Conservation (phyloP, 1,284 basidiomycete species). For the Rhodofomes roseus region DNA sequence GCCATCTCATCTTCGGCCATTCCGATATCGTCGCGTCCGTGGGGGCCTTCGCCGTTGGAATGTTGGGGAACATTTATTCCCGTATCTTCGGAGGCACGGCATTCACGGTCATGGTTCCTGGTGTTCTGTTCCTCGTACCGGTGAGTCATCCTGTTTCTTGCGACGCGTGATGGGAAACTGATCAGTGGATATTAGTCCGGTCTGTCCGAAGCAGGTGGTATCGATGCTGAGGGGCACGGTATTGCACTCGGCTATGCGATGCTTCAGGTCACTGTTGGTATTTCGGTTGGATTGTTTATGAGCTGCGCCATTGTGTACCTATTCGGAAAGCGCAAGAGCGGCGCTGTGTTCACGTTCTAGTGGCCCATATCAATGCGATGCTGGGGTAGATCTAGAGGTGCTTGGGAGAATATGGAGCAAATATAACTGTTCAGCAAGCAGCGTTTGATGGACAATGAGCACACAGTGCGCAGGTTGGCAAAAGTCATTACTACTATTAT, state of each 20-base stretch:
- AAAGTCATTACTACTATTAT: too few species aligned
- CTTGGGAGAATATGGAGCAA: too few species aligned
- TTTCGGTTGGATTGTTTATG: slow-evolving; percentile 86
- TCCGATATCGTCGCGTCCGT: slow-evolving; percentile 82
- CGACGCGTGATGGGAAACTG: too few species aligned
- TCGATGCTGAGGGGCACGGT: slow-evolving; percentile 57
- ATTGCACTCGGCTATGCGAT: slow-evolving; percentile 78
- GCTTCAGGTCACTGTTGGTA: slow-evolving; percentile 87
- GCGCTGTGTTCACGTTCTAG: slow-evolving; percentile 79
- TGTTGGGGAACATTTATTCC: slow-evolving; percentile 83
- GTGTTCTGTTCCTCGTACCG: slow-evolving; percentile 81
- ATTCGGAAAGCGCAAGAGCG: slow-evolving; percentile 81
- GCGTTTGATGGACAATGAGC: too few species aligned
- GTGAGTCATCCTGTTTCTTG: slow-evolving; percentile 42
- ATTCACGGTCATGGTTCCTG: slow-evolving; percentile 87
- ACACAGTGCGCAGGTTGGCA: too few species aligned
- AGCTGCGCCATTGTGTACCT: slow-evolving; percentile 83
- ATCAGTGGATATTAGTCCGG: slow-evolving; percentile 53
- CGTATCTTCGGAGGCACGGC: slow-evolving; percentile 83
- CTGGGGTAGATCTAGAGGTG: neutral
- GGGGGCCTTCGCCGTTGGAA: slow-evolving; percentile 80
- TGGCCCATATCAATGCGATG: slow-evolving; percentile 1
- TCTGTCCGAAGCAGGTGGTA: slow-evolving; percentile 82
- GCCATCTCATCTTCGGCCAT: slow-evolving; percentile 82
- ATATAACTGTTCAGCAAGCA: too few species aligned